Evolutionary conservation across 2,329 filamentous ascomycete genomes (phyloP).

Genomic region (Penicillium sp.): DNA sequence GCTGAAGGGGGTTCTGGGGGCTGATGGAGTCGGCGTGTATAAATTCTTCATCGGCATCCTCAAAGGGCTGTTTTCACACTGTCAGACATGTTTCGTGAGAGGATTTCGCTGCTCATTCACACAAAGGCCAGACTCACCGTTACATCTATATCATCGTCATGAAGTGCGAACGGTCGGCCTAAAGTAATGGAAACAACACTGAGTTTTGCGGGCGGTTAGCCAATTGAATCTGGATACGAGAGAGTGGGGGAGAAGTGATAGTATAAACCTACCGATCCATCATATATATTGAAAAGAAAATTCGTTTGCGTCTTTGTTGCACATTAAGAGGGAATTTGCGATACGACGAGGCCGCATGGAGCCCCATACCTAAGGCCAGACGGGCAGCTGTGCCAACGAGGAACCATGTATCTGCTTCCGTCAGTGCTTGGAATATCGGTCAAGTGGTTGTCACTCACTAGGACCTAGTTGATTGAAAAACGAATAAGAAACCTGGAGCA

Average conservation of each 20-base stretch:
- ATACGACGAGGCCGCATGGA: constrained; percentile 42
- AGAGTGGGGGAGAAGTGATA: background rate
- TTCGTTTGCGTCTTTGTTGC: constrained; percentile 41
- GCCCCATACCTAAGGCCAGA: constrained; percentile 45
- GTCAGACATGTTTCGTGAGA: background rate
- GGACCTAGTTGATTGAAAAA: constrained; percentile 51
- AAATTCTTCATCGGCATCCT: constrained; percentile 37
- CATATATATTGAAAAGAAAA: constrained; percentile 52
- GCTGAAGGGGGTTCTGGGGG: constrained; percentile 28
- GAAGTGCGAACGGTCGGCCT: constrained; percentile 47
- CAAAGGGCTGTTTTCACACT: constrained; percentile 35
- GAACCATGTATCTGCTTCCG: constrained; percentile 45
- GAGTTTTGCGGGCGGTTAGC: background rate
- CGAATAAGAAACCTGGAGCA: constrained; percentile 50
- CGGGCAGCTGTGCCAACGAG: constrained; percentile 47
- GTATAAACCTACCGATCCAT: constrained; percentile 41
- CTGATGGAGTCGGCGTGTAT: constrained; percentile 25
- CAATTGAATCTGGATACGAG: background rate
- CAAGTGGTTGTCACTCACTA: constrained; percentile 31
- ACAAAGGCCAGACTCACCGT: constrained; percentile 17
- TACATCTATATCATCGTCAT: constrained; percentile 49
- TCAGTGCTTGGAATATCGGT: background rate
- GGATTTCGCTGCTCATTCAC: accelerated
- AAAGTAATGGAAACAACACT: constrained; percentile 47
- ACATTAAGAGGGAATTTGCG: constrained; percentile 32